Evolutionary conservation across 164 flowering plant genomes (phyloP), one percentile per base, ranked within the genome.

Genomic region (Platanus orientalis): DNA sequence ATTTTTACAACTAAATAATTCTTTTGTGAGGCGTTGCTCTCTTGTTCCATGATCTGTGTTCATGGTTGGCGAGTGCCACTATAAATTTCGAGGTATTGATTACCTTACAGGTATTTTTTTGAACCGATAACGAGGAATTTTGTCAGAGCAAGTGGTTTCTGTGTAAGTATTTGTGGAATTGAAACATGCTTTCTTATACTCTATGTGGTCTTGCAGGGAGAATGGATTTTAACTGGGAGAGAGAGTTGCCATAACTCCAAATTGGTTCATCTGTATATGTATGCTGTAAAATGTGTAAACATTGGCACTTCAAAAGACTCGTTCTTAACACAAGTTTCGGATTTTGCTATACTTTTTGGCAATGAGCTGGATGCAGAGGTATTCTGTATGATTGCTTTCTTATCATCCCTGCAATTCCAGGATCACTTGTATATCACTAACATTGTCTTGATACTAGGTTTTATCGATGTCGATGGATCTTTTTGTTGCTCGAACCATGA

Each of bases 361-460:
- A 83, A 70, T 74, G 87, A 89, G 81, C 92, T 95, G 94, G 99
- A 95, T 90, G 90, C 96, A 85, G 97, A 92, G 97, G 99, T 90
- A 72, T 29, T 25, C 30, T 51, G 13, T 49, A 10, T 39, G 9
- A 21, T 27, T 65, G 28, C 54, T 45, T 23, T 39, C 34, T 14
- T 50, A 14, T 16, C 27, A 17, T 66, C 30, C 49, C 23, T 28
- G 40, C 25, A 51, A 20, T 56, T 32, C 42, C 27, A 19, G 21
- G n/a, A 2, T 65, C 44, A 6, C n/a, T n/a, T 53, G 21, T 29
- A 28, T 36, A 7, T 61, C 34, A 58, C 44, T 63, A 65, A 65
- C 50, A 75, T 25, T 27, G 40, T n/a, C 55, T 48, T 51, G 24
- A 25, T 61, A 47, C 23, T 61, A 95, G 99, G 97, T 92, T 80